Conservation (phyloP, 2,329 filamentous ascomycete genomes). For the Aspergillus jensenii region DNA sequence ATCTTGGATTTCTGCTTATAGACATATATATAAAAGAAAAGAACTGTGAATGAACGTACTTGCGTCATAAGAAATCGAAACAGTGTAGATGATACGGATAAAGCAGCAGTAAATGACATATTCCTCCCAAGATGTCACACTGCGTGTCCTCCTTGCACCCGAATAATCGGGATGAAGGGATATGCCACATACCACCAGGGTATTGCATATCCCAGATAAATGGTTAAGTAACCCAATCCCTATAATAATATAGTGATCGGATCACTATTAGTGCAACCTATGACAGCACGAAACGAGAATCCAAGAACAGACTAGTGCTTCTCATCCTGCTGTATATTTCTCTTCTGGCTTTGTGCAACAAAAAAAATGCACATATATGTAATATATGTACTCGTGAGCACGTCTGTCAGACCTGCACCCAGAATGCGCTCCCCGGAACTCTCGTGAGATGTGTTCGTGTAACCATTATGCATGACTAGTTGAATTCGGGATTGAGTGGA, state of each 20-base stretch:
- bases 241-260: not conserved
- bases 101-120: not conserved
- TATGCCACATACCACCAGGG: not conserved
- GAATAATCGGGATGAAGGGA: not conserved
- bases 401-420: not conserved
- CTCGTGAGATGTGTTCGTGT: not conserved
- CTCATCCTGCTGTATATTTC: not conserved
- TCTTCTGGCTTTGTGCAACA: not conserved
- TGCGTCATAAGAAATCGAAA: not conserved
- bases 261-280: not conserved
- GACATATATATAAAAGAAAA: not conserved
- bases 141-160: not conserved
- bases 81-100: not conserved
- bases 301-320: not conserved
- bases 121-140: not conserved
- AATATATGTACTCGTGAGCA: not conserved
- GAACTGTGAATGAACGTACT: not conserved
- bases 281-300: not conserved
- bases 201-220: not conserved
- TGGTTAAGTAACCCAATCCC: not conserved
- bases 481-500: not conserved
- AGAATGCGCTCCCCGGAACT: not conserved
- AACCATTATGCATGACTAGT: not conserved
- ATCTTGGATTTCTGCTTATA: not conserved
- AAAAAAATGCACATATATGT: not conserved